Conservation (phyloP, 31 red algal genomes). For the Odonthalia washingtoniensis region DNA sequence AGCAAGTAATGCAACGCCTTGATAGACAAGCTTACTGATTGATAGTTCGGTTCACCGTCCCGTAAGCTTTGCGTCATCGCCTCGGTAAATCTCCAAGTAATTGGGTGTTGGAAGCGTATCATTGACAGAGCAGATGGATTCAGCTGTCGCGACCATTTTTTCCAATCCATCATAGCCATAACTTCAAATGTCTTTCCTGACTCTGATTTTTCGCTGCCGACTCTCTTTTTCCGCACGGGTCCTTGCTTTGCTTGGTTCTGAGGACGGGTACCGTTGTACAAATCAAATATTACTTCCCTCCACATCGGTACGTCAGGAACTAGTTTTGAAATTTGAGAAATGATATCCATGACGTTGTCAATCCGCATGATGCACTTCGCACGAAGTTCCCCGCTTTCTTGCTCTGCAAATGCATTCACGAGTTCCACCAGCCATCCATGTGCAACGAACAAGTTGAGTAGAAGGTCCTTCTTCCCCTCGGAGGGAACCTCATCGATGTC, state of each 20-base stretch:
- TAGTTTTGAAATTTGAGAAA: constrained; percentile 45
- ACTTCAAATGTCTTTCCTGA: constrained; percentile 4
- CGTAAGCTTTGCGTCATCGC: constrained; percentile 34
- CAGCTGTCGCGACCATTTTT: constrained; percentile 54
- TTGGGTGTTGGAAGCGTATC: constrained; percentile 51
- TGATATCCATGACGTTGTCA: constrained; percentile 58
- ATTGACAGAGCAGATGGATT: constrained; percentile 65
- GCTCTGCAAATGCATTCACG: constrained; percentile 68
- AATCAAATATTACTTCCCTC: constrained; percentile 64
- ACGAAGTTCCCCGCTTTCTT: constrained; percentile 58
- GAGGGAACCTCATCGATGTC: constrained; percentile 38
- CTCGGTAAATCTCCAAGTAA: constrained; percentile 68
- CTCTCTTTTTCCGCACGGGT: background rate
- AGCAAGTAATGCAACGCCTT: constrained; percentile 49
- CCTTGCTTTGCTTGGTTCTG: background rate
- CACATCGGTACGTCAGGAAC: constrained; percentile 50
- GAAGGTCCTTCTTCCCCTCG: constrained; percentile 36
- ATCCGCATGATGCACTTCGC: constrained; percentile 69
- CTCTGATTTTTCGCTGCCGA: background rate
- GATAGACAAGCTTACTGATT: constrained; percentile 50
- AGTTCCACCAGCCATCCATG: constrained; percentile 78
- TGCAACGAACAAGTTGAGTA: constrained; percentile 65
- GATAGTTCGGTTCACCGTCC: constrained; percentile 58
- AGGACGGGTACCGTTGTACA: constrained; percentile 45
- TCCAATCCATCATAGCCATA: constrained; percentile 48